Conservation (phyloP, 1,139 yeast genomes). For the Nakaseomyces uthaithaninus region DNA sequence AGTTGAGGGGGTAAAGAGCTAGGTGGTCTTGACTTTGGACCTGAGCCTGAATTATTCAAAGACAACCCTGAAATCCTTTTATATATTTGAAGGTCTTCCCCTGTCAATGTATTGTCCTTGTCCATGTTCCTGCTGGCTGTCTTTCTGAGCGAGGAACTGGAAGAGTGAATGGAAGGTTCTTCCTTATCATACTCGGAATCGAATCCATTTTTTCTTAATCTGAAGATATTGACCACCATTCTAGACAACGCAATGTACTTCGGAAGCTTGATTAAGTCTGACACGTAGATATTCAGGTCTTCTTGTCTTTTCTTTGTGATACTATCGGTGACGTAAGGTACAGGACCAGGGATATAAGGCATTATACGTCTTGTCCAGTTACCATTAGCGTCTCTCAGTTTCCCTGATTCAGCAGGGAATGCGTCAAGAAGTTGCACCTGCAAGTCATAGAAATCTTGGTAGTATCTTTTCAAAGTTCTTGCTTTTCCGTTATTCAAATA, state of each 20-base stretch:
- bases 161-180: slow-evolving; percentile 8
- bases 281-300: slow-evolving; percentile 76
- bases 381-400: slow-evolving; percentile 38
- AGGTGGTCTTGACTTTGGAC: slow-evolving; percentile 26
- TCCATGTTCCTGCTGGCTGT: slow-evolving; percentile 9
- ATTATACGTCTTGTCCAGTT: slow-evolving; percentile 62
- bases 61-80: slow-evolving; percentile 27
- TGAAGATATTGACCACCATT: slow-evolving; percentile 66
- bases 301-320: slow-evolving; percentile 79
- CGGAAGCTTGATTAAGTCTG: slow-evolving; percentile 68
- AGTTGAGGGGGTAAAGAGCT: slow-evolving; percentile 23
- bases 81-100: slow-evolving; percentile 25
- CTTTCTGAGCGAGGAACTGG: neutral
- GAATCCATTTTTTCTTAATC: slow-evolving; percentile 39
- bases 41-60: slow-evolving; percentile 18
- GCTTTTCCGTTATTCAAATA: slow-evolving; percentile 59
- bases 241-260: slow-evolving; percentile 62
- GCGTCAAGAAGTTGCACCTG: slow-evolving; percentile 77
- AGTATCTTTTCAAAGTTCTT: slow-evolving; percentile 75
- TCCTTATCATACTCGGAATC: slow-evolving; percentile 35
- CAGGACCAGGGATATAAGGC: slow-evolving; percentile 95
- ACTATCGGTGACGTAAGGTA: slow-evolving; percentile 83
- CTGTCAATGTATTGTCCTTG: slow-evolving; percentile 29
- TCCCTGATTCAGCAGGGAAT: slow-evolving; percentile 91
- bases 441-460: slow-evolving; percentile 92